phyloP scores from a whole-genome alignment of 2,329 filamentous ascomycete species.

The Colletotrichum trifolii region DNA sequence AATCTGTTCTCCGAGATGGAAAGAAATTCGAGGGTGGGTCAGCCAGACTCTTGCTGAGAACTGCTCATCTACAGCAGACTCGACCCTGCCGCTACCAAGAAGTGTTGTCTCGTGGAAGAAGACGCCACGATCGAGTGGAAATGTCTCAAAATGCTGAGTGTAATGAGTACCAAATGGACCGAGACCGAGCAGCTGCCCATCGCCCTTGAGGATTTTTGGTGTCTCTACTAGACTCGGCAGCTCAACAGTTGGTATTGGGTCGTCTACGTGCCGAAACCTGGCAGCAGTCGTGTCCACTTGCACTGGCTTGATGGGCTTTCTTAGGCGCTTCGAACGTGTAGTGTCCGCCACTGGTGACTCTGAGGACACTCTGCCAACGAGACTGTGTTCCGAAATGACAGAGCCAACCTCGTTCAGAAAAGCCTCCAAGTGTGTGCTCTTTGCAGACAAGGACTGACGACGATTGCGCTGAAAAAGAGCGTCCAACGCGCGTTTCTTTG shows the following conservation, averaged over 20 bases:
- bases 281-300: conserved; percentile 62
- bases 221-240: conserved; percentile 29
- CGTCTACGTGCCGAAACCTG: conserved; percentile 64
- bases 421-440: conserved; percentile 21
- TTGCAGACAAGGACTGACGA: conserved; percentile 34
- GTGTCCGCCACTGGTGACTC: conserved; percentile 8
- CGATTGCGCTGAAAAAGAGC: conserved; percentile 56
- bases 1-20: conserved; percentile 59
- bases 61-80: conserved; percentile 48
- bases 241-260: conserved; percentile 54
- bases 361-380: conserved; percentile 6
- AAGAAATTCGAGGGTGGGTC: conserved; percentile 49
- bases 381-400: conserved; percentile 15
- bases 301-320: conserved; percentile 57
- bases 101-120: conserved; percentile 71
- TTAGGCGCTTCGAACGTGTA: conserved; percentile 43
- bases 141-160: conserved; percentile 71
- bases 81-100: conserved; percentile 64
- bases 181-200: conserved; percentile 52
- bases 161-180: conserved; percentile 71
- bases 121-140: conserved; percentile 64
- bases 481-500: conserved; percentile 66
- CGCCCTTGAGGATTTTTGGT: conserved; percentile 12
- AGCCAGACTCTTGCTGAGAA: conserved; percentile 44
- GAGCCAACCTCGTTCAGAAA: conserved; percentile 25